Base-by-base conservation (phyloP, 225 moss, liverwort and hornwort genomes). In the Pleurozium schreberi region DNA sequence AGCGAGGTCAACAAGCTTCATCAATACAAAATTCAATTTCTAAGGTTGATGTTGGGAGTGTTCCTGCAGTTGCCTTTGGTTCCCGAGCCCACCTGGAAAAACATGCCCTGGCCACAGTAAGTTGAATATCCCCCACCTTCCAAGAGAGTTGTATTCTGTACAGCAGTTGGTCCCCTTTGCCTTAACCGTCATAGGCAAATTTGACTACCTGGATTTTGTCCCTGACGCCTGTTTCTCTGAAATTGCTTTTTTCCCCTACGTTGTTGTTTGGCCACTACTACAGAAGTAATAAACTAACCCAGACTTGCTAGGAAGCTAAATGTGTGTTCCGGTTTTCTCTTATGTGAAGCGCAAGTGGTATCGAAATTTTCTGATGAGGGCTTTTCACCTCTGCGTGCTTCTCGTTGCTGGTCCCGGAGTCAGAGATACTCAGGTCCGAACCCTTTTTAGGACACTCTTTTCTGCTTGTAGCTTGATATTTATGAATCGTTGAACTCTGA, bases 31-130 rank as follows among this genome's bases (percentile, higher is more conserved):
- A 87, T 82, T 16, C 68, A 65, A 34, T 67, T 61, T 71, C 83
- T 60, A 92, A 90, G 79, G 38, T 71, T 61, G 91, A 92, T 70
- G 82, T 88, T 80, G 92, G 92, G 68, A 93, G 91, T 88, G 86
- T 68, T 80, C 88, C 95, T 87, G 82, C 96, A 65, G 94, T 91
- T 90, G 96, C 91, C 79, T 99, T 96, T 79, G 99, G 99, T 76
- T 99, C 99, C 79, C 96, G 99, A 61, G 97, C 99, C 49, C 93
- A 97, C 90, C 83, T 99, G 83, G 99, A 99, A 92, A 96, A 96
- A 81, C 96, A 95, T 47, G 98, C 98, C 43, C 90, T 97, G 79
- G 96, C 96, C 73, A 96, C 95, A 85, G 96, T 96, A 94, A 92
- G 93, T 90, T 85, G 69, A 87, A 60, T 47, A 33, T 76, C 11